These are phyloP conservation scores for Tilletia walkeri DNA, from an alignment of 1,284 basidiomycete species.

Conservation along the genomic window DNA sequence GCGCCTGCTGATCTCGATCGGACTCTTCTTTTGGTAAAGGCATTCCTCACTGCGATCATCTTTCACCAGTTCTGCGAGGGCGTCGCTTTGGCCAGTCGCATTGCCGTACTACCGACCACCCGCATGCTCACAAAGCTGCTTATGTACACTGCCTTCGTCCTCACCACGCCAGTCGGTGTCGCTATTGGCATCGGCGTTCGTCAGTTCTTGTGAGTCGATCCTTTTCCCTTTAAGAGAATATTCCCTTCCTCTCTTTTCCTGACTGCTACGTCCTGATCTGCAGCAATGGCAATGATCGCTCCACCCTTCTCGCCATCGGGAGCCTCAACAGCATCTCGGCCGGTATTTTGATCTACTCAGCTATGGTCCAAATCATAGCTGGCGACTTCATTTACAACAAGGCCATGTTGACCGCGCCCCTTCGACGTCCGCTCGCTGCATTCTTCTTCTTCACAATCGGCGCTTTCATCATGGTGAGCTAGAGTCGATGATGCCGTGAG, in stretches of 20 bases:
- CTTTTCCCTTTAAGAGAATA: no score
- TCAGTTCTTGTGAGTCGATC: background rate
- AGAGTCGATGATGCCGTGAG: background rate
- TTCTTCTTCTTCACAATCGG: background rate
- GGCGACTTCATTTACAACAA: background rate
- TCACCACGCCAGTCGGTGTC: background rate
- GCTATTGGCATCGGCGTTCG: conserved; percentile 3
- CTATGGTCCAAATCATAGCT: background rate
- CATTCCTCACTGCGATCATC: background rate
- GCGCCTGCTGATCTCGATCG: no score
- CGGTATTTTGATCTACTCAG: background rate
- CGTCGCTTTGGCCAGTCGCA: background rate
- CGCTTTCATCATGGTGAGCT: conserved; percentile 4
- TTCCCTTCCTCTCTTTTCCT: background rate
- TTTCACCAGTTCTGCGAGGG: conserved; percentile 7
- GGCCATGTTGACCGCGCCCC: background rate
- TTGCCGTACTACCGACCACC: background rate
- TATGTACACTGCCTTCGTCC: background rate
- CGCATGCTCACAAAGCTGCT: background rate
- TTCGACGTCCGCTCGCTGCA: background rate
- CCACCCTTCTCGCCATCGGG: background rate
- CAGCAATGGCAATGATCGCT: conserved; percentile 3
- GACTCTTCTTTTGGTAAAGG: no score
- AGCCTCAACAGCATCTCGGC: background rate
- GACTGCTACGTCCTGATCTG: background rate